Base-by-base conservation (phyloP, 108 stramenopile genomes). In the Tribonema minus region DNA sequence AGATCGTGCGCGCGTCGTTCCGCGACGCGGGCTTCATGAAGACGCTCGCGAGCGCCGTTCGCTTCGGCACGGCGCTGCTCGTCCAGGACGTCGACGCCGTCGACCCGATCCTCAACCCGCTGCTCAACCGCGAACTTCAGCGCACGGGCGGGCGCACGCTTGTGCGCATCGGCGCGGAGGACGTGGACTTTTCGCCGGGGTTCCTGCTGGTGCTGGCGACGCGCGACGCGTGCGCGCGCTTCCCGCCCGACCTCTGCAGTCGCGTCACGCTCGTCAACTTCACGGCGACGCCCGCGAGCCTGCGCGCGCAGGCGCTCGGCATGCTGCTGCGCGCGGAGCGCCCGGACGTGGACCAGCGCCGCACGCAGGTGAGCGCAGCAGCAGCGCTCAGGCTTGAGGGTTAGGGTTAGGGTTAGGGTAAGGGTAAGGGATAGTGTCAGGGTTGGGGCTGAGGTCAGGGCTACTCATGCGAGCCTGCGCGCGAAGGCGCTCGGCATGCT, bases 21-120 rank as follows among this genome's bases (percentile, higher is more conserved):
- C 78, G 95, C 61, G 98, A 99, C 72, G 93, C 94, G 33, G 88
- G 88, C n/a, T 99, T 99, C 90, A 90, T 92, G 87, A 97, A 98
- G 86, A 93, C 93, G 3, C 89, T 99, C 46, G 91, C 93, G 4
- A 93, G 93, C 37, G 95, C 96, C 36, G 91, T 98, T 64, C 93
- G 97, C 36, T 98, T 98, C 84, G 98, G 97, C 33, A 96, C 94
- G 1, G 89, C 96, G 37, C 83, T 98, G 58, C 81, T 99, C 15
- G 94, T 99, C 7, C 91, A 93, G 69, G 97, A 97, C 72, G 96
- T 98, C 35, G 88, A 88, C 68, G 93, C 94, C 31, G 83, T 96
- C 41, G 98, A 99, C 80, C 96, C 98, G 25, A 89, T 98, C 33
- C 76, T 98, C 64, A 97, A 98, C 76, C 98, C 98, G 3, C 88